These are phyloP conservation scores for Alternaria sp. DNA, from an alignment of 2,329 filamentous ascomycete genomes.

Conservation along the genomic window DNA sequence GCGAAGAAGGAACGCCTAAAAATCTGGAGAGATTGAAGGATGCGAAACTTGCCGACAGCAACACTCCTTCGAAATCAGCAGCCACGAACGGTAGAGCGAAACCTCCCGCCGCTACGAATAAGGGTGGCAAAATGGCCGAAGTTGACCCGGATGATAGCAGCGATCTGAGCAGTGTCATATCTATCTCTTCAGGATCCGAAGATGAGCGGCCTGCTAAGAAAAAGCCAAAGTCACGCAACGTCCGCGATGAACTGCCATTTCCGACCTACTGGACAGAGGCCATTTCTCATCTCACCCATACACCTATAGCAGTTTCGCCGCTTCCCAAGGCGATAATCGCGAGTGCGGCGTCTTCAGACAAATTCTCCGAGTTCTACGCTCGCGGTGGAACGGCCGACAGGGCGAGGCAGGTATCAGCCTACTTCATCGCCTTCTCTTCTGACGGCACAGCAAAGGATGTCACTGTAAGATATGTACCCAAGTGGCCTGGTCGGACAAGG, in stretches of 20 bases:
- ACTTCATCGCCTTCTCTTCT: slow-evolving; percentile 79
- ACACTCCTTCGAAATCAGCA: background rate
- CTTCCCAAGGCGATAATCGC: slow-evolving; percentile 54
- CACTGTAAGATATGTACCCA: slow-evolving; percentile 86
- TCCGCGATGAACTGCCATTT: slow-evolving; percentile 78
- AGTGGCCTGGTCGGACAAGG: slow-evolving; percentile 88
- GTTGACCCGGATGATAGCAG: slow-evolving; percentile 52
- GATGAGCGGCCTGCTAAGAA: slow-evolving; percentile 59
- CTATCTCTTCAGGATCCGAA: slow-evolving; percentile 55
- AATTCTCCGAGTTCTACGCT: slow-evolving; percentile 78
- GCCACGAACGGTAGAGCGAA: slow-evolving; percentile 10
- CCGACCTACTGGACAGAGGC: slow-evolving; percentile 95
- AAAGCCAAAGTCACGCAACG: slow-evolving; percentile 55
- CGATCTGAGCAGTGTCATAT: slow-evolving; percentile 51
- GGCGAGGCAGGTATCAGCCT: slow-evolving; percentile 87
- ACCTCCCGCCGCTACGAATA: slow-evolving; percentile 6
- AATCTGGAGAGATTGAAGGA: slow-evolving; percentile 40
- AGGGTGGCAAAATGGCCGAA: slow-evolving; percentile 5
- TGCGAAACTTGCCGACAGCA: background rate
- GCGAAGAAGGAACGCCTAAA: slow-evolving; percentile 72
- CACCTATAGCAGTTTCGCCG: slow-evolving; percentile 79
- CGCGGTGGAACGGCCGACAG: slow-evolving; percentile 83
- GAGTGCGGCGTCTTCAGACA: slow-evolving; percentile 72
- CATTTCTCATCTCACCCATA: slow-evolving; percentile 79
- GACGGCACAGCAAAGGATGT: slow-evolving; percentile 95